These are phyloP conservation scores for Podaxis sp. DNA, from an alignment of 768 basidiomycete species.

Conservation along the genomic window DNA sequence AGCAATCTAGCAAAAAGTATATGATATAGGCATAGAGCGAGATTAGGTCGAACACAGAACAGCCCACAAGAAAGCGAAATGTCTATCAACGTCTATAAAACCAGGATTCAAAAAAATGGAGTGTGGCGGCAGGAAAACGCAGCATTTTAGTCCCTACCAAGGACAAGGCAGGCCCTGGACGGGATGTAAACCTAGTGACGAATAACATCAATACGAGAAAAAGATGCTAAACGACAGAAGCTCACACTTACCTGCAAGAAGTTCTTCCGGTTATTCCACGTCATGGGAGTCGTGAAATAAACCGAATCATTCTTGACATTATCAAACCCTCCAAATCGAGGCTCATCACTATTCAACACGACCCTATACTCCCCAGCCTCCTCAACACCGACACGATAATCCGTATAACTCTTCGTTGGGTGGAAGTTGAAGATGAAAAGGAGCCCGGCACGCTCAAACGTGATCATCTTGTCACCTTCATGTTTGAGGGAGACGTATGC, in stretches of 20 bases:
- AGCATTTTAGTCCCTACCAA: constrained; percentile 40
- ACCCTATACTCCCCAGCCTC: constrained; percentile 81
- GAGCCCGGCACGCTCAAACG: constrained; percentile 90
- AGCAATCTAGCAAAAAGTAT: neutral
- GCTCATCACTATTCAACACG: constrained; percentile 83
- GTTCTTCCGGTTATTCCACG: constrained; percentile 93
- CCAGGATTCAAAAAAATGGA: neutral
- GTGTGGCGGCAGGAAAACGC: neutral
- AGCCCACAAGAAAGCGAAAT: neutral
- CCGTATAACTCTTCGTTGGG: constrained; percentile 84
- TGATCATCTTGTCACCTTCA: constrained; percentile 90
- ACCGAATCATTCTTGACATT: constrained; percentile 64
- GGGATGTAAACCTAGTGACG: constrained; percentile 66
- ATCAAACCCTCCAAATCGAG: constrained; percentile 86
- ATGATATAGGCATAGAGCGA: neutral
- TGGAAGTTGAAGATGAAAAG: constrained; percentile 99
- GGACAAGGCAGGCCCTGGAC: constrained; percentile 62
- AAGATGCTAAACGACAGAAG: neutral
- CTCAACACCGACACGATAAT: constrained; percentile 93
- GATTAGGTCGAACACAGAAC: neutral
- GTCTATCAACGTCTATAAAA: constrained; percentile 4
- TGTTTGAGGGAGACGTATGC: constrained; percentile 95
- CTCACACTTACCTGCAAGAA: constrained; percentile 68
- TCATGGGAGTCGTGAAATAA: constrained; percentile 81
- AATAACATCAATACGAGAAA: neutral